Evolutionary conservation across 192 early-diverging fungal species (phyloP), one percentile per base, ranked within the genome.

Genomic region (Dispira simplex): DNA sequence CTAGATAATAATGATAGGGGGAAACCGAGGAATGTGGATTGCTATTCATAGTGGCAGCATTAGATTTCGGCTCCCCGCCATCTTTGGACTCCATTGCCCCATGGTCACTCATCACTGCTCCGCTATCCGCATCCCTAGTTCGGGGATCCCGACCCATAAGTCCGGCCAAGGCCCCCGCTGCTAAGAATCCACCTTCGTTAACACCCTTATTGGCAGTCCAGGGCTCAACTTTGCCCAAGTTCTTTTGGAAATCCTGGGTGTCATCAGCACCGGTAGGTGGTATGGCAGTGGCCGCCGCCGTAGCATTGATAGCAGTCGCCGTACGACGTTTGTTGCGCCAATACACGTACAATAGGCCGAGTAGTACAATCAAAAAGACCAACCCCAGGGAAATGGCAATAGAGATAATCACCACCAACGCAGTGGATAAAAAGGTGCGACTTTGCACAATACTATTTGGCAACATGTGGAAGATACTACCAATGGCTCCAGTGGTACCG

Each of bases 361-460:
- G 48, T 14, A 78, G 64, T 18, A 87, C 83, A 47, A 86, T 78
- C 3, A 84, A 66, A 67, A 84, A 77, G 18, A 84, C 81, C 0
- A 89, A 68, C 2, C 73, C 81, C 21, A 87, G 71, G 20, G 87
- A 81, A 46, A 86, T 84, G 9, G 79, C 84, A 26, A 83, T 72
- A 44, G 87, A 81, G 56, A 87, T 82, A 13, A 87, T 67, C 28
- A 89, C 83, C 3, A 89, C 83, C 45, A 83, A 68, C 5, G 83
- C 79, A 0, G 82, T 67, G 0, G 87, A 75, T 16, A 78, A 63
- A 12, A 65, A 67, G 44, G 70, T 60, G 20, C 70, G 71, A 55
- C 69, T 66, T 63, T 71, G 69, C n/a, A 78, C 76, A 32, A 70
- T 71, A 14, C 68, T 75, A 0, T 73, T 71, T 32, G 76, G 76